Evolutionary conservation across 2,329 filamentous ascomycete species (phyloP).

Genomic region (Neocatenulostroma microsporum): DNA sequence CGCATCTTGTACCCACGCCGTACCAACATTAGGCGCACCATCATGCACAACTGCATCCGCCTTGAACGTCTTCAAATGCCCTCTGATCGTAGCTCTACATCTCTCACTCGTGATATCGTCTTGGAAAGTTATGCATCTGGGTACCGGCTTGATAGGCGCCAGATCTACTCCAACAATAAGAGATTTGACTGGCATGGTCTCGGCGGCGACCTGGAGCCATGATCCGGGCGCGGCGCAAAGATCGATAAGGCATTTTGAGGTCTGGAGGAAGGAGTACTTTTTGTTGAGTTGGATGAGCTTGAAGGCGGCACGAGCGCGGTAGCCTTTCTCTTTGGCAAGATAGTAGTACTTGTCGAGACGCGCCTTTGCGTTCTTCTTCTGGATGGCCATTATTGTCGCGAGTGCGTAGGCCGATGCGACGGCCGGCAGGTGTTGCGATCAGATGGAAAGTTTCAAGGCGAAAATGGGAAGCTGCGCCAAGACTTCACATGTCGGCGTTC

Average conservation of each 20-base stretch:
- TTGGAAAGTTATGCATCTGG: conserved; percentile 89
- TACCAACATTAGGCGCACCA: conserved; percentile 95
- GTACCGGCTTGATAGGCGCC: conserved; percentile 90
- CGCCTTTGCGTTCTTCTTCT: conserved; percentile 98
- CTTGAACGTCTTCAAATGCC: conserved; percentile 92
- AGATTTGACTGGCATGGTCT: conserved; percentile 84
- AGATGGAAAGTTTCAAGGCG: too few species aligned
- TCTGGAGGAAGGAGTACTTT: conserved; percentile 96
- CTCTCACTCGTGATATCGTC: conserved; percentile 98
- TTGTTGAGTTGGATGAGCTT: conserved; percentile 98
- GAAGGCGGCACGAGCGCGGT: conserved; percentile 90
- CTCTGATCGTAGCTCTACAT: conserved; percentile 79
- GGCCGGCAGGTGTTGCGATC: too few species aligned
- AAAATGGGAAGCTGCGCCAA: too few species aligned
- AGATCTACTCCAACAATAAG: conserved; percentile 94
- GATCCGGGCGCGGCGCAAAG: conserved; percentile 94
- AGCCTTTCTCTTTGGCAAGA: conserved; percentile 96
- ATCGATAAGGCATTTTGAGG: conserved; percentile 93
- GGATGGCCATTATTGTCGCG: conserved; percentile 92
- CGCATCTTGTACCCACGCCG: conserved; percentile 95
- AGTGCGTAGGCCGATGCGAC: too few species aligned
- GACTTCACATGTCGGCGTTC: too few species aligned
- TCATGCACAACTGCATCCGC: conserved; percentile 94
- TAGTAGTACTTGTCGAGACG: conserved; percentile 99
- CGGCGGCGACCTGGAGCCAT: conserved; percentile 94